These are phyloP conservation scores for Kuraishia molischiana DNA, from an alignment of 805 yeast genomes.

Conservation along the genomic window DNA sequence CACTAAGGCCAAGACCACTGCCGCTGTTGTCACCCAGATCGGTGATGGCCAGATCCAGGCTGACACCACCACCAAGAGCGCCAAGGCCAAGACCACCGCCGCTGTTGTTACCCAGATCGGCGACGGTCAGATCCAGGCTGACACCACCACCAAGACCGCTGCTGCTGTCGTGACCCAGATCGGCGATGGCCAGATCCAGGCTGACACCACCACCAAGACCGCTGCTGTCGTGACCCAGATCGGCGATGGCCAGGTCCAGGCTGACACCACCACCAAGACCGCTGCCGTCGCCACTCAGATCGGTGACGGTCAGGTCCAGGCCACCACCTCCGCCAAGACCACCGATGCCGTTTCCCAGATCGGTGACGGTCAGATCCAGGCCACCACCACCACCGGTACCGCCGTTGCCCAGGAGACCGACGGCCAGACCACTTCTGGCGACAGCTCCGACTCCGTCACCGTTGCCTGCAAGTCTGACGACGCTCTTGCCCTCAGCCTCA, in stretches of 20 bases:
- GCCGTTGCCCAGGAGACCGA: slow-evolving; percentile 4
- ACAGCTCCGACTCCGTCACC: neutral
- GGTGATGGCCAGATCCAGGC: slow-evolving; percentile 27
- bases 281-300: slow-evolving; percentile 25
- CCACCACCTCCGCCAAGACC: slow-evolving; percentile 14
- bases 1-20: slow-evolving; percentile 17
- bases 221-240: slow-evolving; percentile 34
- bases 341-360: slow-evolving; percentile 19
- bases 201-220: slow-evolving; percentile 23
- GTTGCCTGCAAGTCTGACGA: slow-evolving; percentile 26
- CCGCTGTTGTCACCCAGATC: slow-evolving; percentile 26
- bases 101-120: slow-evolving; percentile 36
- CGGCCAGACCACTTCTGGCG: slow-evolving; percentile 7
- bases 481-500: slow-evolving; percentile 33
- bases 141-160: slow-evolving; percentile 23
- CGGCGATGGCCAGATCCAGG: slow-evolving; percentile 40
- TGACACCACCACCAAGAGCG: slow-evolving; percentile 19
- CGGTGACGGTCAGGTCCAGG: slow-evolving; percentile 27
- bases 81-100: slow-evolving; percentile 17
- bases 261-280: slow-evolving; percentile 6
- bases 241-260: slow-evolving; percentile 32
- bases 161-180: slow-evolving; percentile 34
- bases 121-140: slow-evolving; percentile 45
- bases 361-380: slow-evolving; percentile 17
- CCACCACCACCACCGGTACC: slow-evolving; percentile 16